A percentile compares a stretch with the other conserved stretches of the same genome.
These are phyloP conservation scores for Pelargonium cotyledonis DNA, from an alignment of 441 rosid species.

Conservation along the genomic window DNA sequence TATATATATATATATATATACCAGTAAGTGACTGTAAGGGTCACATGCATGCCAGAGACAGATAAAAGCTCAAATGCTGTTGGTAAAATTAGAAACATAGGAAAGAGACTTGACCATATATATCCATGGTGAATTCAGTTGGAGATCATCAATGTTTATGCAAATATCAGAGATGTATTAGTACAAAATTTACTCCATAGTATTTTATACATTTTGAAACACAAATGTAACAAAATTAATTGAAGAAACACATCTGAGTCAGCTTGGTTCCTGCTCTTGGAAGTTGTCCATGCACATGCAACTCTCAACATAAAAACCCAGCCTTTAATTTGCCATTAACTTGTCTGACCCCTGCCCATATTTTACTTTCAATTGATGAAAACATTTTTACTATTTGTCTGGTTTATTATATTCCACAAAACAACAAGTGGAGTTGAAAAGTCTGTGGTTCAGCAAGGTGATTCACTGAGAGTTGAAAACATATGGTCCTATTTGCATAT, in stretches of 20 bases:
- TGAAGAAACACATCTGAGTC: background rate
- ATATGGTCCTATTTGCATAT: background rate
- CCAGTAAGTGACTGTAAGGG: background rate
- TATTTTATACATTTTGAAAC: background rate
- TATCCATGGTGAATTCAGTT: too few species aligned
- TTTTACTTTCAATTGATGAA: too few species aligned
- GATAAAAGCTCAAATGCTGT: too few species aligned
- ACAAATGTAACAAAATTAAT: background rate
- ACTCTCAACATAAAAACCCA: background rate
- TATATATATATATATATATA: background rate
- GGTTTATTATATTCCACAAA: too few species aligned
- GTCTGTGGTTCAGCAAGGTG: background rate
- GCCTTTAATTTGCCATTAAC: background rate
- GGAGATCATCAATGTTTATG: background rate
- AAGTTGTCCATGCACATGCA: conserved; percentile 7
- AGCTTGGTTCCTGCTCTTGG: conserved; percentile 7
- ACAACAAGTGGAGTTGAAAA: too few species aligned
- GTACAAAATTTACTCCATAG: too few species aligned
- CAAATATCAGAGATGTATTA: background rate
- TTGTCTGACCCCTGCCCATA: too few species aligned
- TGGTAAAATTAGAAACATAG: background rate
- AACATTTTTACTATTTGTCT: too few species aligned
- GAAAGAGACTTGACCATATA: background rate
- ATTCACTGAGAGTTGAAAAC: background rate
- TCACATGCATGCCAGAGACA: background rate